phyloP scores from a whole-genome alignment of 306 rosid species.

The Vigna mungo region DNA sequence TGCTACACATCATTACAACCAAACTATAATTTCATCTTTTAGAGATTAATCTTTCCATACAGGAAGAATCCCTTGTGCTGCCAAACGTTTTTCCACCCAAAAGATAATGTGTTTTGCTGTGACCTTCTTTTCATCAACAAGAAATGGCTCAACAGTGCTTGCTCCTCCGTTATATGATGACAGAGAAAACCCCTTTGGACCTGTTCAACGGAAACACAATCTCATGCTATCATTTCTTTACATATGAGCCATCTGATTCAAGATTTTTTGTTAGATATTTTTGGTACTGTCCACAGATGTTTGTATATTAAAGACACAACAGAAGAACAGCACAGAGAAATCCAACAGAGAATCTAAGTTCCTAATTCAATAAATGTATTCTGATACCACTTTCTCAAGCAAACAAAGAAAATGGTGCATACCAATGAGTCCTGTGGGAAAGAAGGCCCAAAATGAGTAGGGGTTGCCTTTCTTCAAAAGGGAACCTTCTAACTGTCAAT shows the following conservation, averaged over 20 bases:
- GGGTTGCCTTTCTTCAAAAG: conserved; percentile 70
- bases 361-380: not conserved
- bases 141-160: conserved; percentile 94
- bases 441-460: conserved; percentile 88
- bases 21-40: conserved; percentile 29
- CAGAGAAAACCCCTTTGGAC: conserved; percentile 91
- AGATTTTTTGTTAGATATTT: too few relatives aligned
- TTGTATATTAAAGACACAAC: too few relatives aligned
- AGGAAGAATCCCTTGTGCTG: conserved; percentile 96
- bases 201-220: conserved; percentile 49
- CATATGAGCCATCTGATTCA: not conserved
- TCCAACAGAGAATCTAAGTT: too few relatives aligned
- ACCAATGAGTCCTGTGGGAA: conserved; percentile 83
- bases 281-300: too few relatives aligned
- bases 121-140: conserved; percentile 85
- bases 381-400: conserved; percentile 11
- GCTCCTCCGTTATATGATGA: conserved; percentile 77
- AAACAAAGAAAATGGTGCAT: conserved; percentile 8
- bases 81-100: conserved; percentile 98
- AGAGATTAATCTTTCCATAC: conserved; percentile 75
- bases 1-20: conserved; percentile 49
- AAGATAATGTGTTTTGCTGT: conserved; percentile 76
- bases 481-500: conserved; percentile 84
- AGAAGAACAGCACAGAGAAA: too few relatives aligned
- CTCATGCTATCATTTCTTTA: conserved; percentile 7